Evolutionary conservation across 768 basidiomycete species (phyloP), one percentile per base, ranked within the genome.

Genomic region (Exidia glandulosa): DNA sequence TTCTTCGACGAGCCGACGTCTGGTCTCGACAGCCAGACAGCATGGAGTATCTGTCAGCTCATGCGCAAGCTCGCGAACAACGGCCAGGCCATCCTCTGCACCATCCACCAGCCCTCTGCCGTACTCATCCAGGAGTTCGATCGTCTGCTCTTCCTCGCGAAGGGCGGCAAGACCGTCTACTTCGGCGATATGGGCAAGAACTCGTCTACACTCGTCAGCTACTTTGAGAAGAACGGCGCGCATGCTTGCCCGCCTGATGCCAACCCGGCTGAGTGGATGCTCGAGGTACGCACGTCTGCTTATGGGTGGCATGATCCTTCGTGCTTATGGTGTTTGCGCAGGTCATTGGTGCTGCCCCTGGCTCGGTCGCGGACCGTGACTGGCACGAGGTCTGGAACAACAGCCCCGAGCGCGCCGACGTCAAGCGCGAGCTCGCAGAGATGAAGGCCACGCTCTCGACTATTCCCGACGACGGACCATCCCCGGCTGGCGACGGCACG

Each of bases 11-110:
- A 94, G 69, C 93, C 93, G 0, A 94, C 92, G 0, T 86, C 88
- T 29, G 90, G 91, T 33, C 76, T 94, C 16, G 90, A 92, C 69
- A 90, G 89, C 2, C 89, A 91, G 70, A 87, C 85, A 58, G 90
- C 90, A 2, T 90, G 89, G 88, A 85, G 85, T 3, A 90, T 92
- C 62, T 74, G 90, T 57, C 72, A 77, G 2, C 90, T 94, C 74
- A 74, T 94, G 48, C 77, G 85, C 10, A 79, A 83, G 52, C 81
- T 94, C 32, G 89, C 90, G 7, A 80, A 87, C 61, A 82, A 80
- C 62, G 92, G 92, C 1, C 91, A 92, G 68, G 87, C 90, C 32
- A 92, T 94, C 64, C 75, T 94, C n/a, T 94, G 91, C 84, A 94
- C 89, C 77, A 91, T 94, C 64, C 90, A 92, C 63, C 91, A 88